Percentiles rank a stretch among this genome's conserved stretches.
phyloP scores from a whole-genome alignment of 345 rosid species.

The Syzygium aromaticum region DNA sequence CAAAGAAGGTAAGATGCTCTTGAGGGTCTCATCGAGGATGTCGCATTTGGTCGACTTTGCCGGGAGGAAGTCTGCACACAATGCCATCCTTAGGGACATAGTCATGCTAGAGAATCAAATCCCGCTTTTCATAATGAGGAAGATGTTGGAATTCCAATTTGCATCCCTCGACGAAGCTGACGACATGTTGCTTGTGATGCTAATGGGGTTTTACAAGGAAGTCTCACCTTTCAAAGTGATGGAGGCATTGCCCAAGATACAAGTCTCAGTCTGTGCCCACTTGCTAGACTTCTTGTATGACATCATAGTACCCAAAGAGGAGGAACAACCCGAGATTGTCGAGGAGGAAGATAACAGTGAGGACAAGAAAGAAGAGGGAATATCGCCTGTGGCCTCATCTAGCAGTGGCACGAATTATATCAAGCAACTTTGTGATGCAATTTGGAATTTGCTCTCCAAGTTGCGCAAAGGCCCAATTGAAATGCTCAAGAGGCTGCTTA shows the following conservation, averaged over 20 bases:
- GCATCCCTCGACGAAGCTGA: constrained; percentile 26
- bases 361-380: constrained; percentile 1
- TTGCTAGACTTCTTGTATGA: constrained; percentile 46
- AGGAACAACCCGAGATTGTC: constrained; percentile 6
- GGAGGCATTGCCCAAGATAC: constrained; percentile 4
- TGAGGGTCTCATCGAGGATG: constrained; percentile 30
- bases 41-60: constrained; percentile 24
- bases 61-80: constrained; percentile 31
- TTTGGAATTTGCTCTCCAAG: constrained; percentile 21
- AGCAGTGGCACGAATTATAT: constrained; percentile 1
- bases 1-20: constrained; percentile 21
- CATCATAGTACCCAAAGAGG: constrained; percentile 31
- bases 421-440: constrained; percentile 6
- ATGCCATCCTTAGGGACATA: constrained; percentile 49
- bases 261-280: constrained; percentile 23
- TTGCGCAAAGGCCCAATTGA: constrained; percentile 6
- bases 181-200: constrained; percentile 21
- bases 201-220: constrained; percentile 36
- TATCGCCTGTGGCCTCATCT: background rate
- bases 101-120: constrained; percentile 78
- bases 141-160: constrained; percentile 31
- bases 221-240: constrained; percentile 38
- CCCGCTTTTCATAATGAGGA: constrained; percentile 43
- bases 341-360: constrained; percentile 9
- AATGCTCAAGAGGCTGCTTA: constrained; percentile 13